phyloP scores from a whole-genome alignment of 176 grass and related monocot species.

The Zizania latifolia region DNA sequence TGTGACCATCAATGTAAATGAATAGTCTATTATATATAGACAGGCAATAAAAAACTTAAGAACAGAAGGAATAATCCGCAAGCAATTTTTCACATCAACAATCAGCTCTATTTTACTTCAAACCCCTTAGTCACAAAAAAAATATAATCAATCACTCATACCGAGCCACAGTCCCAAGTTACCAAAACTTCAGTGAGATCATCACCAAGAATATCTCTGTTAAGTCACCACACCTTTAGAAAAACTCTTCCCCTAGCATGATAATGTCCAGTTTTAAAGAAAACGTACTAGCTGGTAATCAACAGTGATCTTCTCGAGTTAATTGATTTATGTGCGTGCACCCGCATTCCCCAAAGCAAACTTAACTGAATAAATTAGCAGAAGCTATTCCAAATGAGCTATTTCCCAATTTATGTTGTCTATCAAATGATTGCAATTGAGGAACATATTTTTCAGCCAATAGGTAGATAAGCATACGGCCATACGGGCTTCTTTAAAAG shows the following conservation, averaged over 20 bases:
- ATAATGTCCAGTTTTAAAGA: too few relatives aligned
- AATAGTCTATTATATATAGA: neutral
- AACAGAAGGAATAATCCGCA: constrained; percentile 41
- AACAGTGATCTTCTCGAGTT: neutral
- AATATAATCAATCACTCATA: neutral
- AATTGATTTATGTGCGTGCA: neutral
- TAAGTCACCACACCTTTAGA: constrained; percentile 56
- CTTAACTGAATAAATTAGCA: neutral
- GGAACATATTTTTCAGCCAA: too few relatives aligned
- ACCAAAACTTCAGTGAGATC: constrained; percentile 1
- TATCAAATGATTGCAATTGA: too few relatives aligned
- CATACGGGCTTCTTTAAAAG: too few relatives aligned
- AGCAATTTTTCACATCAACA: constrained; percentile 78
- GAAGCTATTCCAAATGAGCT: neutral
- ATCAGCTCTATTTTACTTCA: constrained; percentile 69
- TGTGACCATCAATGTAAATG: neutral
- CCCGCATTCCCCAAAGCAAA: neutral
- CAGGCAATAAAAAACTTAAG: neutral
- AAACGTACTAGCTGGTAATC: neutral
- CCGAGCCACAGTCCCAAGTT: neutral
- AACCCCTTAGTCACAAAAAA: constrained; percentile 53
- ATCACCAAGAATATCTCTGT: constrained; percentile 49
- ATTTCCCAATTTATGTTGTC: too few relatives aligned
- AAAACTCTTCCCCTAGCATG: too few relatives aligned
- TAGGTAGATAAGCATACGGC: too few relatives aligned